Conservation (phyloP, 2,329 filamentous ascomycete species). For the Sporothrix euskadiensis region DNA sequence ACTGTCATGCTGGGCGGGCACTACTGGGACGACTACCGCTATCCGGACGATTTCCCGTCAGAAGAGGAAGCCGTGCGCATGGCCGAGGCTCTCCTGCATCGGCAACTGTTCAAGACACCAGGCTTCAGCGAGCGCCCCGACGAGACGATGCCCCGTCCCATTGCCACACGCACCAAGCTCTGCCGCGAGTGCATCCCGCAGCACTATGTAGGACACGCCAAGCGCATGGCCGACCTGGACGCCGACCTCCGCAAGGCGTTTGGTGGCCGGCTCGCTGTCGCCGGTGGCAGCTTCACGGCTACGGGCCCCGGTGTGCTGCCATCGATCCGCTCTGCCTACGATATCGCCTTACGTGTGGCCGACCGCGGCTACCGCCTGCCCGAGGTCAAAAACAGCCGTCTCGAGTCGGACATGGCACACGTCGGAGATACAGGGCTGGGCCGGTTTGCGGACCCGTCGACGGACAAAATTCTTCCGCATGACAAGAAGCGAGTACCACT, state of each 20-base stretch:
- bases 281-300: conserved; percentile 55
- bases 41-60: conserved; percentile 54
- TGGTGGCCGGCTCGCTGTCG: conserved; percentile 64
- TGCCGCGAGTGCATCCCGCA: conserved; percentile 81
- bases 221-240: conserved; percentile 60
- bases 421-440: conserved; percentile 35
- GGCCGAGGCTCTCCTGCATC: conserved; percentile 67
- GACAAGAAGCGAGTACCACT: conserved; percentile 22
- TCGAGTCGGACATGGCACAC: conserved; percentile 25
- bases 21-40: conserved; percentile 67
- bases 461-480: conserved; percentile 22
- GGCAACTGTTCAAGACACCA: conserved; percentile 60
- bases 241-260: conserved; percentile 57
- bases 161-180: conserved; percentile 54
- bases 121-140: neutral
- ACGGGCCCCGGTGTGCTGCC: conserved; percentile 55
- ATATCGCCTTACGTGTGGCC: conserved; percentile 46
- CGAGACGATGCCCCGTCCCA: conserved; percentile 52
- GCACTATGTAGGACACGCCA: conserved; percentile 75
- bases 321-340: conserved; percentile 53
- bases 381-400: neutral
- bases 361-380: conserved; percentile 30
- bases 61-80: conserved; percentile 66
- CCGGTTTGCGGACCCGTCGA: conserved; percentile 28
- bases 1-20: conserved; percentile 96